Evolutionary conservation across 805 yeast genomes (phyloP).

Genomic region (Candida pseudoglaebosa): DNA sequence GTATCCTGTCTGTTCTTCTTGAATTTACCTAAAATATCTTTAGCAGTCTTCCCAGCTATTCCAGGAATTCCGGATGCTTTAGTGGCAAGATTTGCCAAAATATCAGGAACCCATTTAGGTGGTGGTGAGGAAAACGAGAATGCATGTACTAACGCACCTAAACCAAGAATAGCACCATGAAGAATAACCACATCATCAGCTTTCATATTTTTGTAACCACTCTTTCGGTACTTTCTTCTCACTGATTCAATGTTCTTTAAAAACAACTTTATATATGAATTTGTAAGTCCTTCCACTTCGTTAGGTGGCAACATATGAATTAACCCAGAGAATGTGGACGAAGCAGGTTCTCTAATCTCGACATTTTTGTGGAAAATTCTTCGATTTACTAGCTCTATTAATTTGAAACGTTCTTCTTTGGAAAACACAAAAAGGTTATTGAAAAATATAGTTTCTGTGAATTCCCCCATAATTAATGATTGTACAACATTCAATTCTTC

Average conservation of each 20-base stretch:
- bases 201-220: conserved; percentile 31
- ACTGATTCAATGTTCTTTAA: conserved; percentile 35
- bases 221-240: conserved; percentile 37
- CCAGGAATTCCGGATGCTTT: conserved; percentile 74
- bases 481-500: conserved; percentile 43
- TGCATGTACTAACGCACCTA: conserved; percentile 85
- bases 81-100: conserved; percentile 64
- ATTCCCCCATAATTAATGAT: conserved; percentile 59
- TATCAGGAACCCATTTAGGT: conserved; percentile 81
- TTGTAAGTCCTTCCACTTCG: conserved; percentile 40
- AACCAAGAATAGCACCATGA: conserved; percentile 85
- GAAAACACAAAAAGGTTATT: conserved; percentile 58
- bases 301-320: conserved; percentile 59
- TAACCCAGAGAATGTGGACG: conserved; percentile 73
- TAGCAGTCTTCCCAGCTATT: conserved; percentile 76
- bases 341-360: conserved; percentile 72
- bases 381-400: conserved; percentile 50
- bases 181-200: conserved; percentile 43
- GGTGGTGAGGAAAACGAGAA: conserved; percentile 91
- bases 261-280: conserved; percentile 30
- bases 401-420: conserved; percentile 39
- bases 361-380: conserved; percentile 60
- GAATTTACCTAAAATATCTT: conserved; percentile 74
- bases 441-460: conserved; percentile 67
- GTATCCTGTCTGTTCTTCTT: conserved; percentile 92